Evolutionary conservation across 345 rosid species (phyloP).

Genomic region (Acer saccharum): DNA sequence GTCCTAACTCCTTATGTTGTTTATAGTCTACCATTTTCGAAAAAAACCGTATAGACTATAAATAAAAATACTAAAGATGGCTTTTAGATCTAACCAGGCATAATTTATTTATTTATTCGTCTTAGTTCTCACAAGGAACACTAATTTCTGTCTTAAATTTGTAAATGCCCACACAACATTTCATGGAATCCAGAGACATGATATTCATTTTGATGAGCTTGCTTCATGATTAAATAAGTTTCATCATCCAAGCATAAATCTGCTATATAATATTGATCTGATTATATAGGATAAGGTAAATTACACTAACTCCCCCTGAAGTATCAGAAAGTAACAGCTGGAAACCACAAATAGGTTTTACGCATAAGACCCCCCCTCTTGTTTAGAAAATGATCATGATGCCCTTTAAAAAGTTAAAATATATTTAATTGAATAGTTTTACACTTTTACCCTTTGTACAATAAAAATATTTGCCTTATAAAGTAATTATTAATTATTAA

Average conservation of each 20-base stretch:
- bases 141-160: not conserved
- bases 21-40: not conserved
- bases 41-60: not conserved
- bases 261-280: not conserved
- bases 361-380: not conserved
- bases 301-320: not conserved
- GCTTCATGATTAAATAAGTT: not conserved
- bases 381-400: not conserved
- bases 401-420: not conserved
- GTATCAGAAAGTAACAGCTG: not conserved
- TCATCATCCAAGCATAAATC: not conserved
- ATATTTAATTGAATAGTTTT: not conserved
- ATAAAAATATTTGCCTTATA: not conserved
- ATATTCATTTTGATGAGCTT: not conserved
- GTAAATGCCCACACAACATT: not conserved
- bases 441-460: not conserved
- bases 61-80: not conserved
- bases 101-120: not conserved
- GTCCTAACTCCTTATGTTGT: not conserved
- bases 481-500: not conserved
- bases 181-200: not conserved
- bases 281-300: not conserved
- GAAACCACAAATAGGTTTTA: not conserved
- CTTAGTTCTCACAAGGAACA: not conserved
- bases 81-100: not conserved